Evolutionary conservation across 345 rosid genomes (phyloP), one percentile per base, ranked within the genome.

Genomic region (Hibiscus trionum): DNA sequence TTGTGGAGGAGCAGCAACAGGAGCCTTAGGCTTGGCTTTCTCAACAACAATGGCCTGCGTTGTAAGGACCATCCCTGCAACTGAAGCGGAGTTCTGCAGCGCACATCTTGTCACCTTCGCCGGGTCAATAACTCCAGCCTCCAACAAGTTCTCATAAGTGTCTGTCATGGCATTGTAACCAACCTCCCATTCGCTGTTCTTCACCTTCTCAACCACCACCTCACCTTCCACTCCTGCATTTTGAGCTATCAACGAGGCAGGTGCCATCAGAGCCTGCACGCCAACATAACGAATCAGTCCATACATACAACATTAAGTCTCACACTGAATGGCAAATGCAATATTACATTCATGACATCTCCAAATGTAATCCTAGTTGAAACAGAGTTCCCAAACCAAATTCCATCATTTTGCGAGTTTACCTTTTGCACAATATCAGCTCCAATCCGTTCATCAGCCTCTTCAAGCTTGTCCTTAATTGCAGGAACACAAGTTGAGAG

Each of bases 361-460:
- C 24, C 14, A 53, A 68, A 69, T 27, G 14, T 46, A 49, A 7
- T 42, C 46, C 46, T 42, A 42, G 11, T 42, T 42, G 3, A 42
- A 42, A 14, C 55, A 49, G 17, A 31, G 19, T 27, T 55, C 11
- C 29, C 27, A 70, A 70, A 3, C 15, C 9, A 47, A 72, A 65
- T 55, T 63, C 16, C 29, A 26, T 47, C 4, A n/a, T 37, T 44
- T 35, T 16, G n/a, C 2, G 0, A 31, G 53, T 10, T 77, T 86
- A 93, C 98, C 98, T 93, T 96, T 73, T 89, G 98, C 69, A 96
- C 90, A 19, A 96, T 96, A 75, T 96, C 98, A 69, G 98, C 98
- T 64, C 99, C 98, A 76, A 93, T 35, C 52, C 84, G 90, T 77
- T 93, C 98, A 7, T 93, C 99, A 0, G 96, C 76, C 61, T 96